A percentile compares a stretch with the other conserved stretches of the same genome.
These are phyloP conservation scores for Eucalyptus pauciflora DNA, from an alignment of 345 rosid species.

Conservation along the genomic window DNA sequence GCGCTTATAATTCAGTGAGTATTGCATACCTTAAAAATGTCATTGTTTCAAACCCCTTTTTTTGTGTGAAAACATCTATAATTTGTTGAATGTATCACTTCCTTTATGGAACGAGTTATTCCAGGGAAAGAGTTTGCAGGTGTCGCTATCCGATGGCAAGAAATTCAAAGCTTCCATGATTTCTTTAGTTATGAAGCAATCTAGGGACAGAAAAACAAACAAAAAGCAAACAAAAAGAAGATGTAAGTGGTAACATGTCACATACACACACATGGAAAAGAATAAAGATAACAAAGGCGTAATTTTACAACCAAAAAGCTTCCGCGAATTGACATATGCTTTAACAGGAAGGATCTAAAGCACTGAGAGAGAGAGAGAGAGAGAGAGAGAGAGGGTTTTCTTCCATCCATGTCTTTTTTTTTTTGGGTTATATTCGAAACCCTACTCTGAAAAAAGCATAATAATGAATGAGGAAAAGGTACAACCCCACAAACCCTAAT, in stretches of 20 bases:
- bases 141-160: not conserved
- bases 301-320: slow-evolving; percentile 1
- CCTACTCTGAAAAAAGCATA: not conserved
- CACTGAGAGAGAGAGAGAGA: not conserved
- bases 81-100: not conserved
- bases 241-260: slow-evolving; percentile 7
- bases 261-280: not conserved
- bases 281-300: not conserved
- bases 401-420: not conserved
- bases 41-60: not conserved
- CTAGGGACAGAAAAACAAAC: slow-evolving; percentile 2
- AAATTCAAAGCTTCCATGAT: not conserved
- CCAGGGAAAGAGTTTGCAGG: not conserved
- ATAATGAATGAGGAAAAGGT: not conserved
- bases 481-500: slow-evolving; percentile 7
- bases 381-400: not conserved
- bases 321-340: slow-evolving; percentile 1
- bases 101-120: not conserved
- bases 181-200: slow-evolving; percentile 1
- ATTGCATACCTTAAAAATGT: not conserved
- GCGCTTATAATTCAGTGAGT: not conserved
- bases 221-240: slow-evolving; percentile 3
- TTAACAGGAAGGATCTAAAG: slow-evolving; percentile 2
- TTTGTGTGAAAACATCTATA: not conserved
- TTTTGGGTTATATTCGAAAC: not conserved